phyloP scores from a whole-genome alignment of 1,284 basidiomycete species.

The Phlebopus sp. region DNA sequence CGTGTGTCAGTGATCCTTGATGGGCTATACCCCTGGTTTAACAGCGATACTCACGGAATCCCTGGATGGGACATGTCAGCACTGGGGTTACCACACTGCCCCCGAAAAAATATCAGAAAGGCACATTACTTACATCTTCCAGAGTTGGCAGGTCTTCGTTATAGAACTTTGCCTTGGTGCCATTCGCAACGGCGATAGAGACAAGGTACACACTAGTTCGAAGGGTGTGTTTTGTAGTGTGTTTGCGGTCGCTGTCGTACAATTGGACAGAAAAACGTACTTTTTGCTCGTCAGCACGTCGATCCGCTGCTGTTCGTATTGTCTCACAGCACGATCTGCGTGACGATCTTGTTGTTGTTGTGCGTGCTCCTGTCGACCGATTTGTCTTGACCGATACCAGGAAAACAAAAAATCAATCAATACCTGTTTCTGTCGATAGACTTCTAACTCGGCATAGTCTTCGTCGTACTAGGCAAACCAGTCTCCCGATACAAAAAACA shows the following conservation, averaged over 20 bases:
- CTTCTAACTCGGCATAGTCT: conserved; percentile 68
- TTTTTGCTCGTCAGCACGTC: conserved; percentile 83
- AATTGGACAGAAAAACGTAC: conserved; percentile 37
- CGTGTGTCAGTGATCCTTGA: conserved; percentile 4
- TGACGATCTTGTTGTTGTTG: conserved; percentile 75
- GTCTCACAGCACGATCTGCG: conserved; percentile 67
- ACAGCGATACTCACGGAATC: conserved; percentile 55
- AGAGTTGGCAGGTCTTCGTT: conserved; percentile 60
- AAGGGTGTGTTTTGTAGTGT: conserved; percentile 3
- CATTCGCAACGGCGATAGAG: conserved; percentile 65
- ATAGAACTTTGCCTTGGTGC: conserved; percentile 67
- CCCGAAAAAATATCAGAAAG: no score
- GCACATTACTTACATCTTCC: conserved; percentile 68
- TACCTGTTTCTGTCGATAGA: conserved; percentile 75
- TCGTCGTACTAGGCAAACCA: conserved; percentile 61
- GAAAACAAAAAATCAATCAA: conserved; percentile 3
- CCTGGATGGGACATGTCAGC: conserved; percentile 37
- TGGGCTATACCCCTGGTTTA: no score
- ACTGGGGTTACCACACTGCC: no score
- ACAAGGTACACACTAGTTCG: conserved; percentile 63
- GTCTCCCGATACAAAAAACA: conserved; percentile 6
- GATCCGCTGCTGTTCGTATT: conserved; percentile 67
- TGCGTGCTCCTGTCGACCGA: conserved; percentile 50
- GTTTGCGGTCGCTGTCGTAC: background rate
- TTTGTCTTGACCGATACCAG: conserved; percentile 3